Evolutionary conservation across 306 rosid genomes (phyloP).

Genomic region (Senna siamea): DNA sequence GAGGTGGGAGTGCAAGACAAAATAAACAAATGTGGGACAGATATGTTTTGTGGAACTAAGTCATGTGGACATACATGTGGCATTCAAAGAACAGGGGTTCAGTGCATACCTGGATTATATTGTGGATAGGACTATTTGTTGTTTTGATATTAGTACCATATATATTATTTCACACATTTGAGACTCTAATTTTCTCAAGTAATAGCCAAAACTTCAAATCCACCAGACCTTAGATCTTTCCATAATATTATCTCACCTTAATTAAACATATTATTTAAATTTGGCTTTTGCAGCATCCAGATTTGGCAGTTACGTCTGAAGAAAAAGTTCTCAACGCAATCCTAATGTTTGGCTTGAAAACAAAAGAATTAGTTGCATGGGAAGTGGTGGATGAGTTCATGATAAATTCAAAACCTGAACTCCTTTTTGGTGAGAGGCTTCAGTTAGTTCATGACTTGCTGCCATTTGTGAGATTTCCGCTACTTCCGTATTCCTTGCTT

Average conservation of each 20-base stretch:
- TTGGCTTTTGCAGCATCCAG: conserved; percentile 81
- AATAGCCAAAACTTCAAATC: conserved; percentile 18
- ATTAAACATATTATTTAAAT: conserved; percentile 31
- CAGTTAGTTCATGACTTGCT: conserved; percentile 61
- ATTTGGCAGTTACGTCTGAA: conserved; percentile 93
- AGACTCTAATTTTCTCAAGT: conserved; percentile 10
- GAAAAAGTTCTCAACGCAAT: conserved; percentile 91
- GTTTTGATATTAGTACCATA: conserved; percentile 31
- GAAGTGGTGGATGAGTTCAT: conserved; percentile 76
- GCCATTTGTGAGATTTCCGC: conserved; percentile 68
- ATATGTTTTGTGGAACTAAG: not conserved
- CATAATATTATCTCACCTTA: conserved; percentile 15
- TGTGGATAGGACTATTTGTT: conserved; percentile 16
- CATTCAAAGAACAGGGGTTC: conserved; percentile 15
- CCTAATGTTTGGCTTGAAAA: conserved; percentile 75
- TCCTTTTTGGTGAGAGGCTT: conserved; percentile 77
- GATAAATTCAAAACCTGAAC: conserved; percentile 60
- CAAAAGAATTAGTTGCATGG: conserved; percentile 73
- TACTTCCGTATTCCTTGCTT: conserved; percentile 67
- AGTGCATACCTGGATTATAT: conserved; percentile 26
- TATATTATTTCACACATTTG: conserved; percentile 31
- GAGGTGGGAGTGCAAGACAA: conserved; percentile 11
- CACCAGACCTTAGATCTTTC: conserved; percentile 11
- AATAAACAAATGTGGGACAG: not conserved
- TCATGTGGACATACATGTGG: not conserved